Evolutionary conservation across 2,329 filamentous ascomycete species (phyloP).

Genomic region (Ambrosiella xylebori): DNA sequence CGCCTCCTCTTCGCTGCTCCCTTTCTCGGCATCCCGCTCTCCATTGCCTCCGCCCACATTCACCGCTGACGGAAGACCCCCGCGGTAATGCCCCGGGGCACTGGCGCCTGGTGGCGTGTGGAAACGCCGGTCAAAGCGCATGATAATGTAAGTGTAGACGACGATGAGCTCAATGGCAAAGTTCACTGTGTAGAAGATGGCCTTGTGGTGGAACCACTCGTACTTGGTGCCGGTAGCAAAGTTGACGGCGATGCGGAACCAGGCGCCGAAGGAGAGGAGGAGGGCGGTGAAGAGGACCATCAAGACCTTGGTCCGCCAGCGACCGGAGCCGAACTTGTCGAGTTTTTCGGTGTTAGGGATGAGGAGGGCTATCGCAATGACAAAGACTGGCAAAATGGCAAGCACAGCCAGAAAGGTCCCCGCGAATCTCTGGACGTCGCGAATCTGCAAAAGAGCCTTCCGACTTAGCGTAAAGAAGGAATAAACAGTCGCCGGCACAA

Average conservation of each 20-base stretch:
- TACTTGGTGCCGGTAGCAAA: conserved; percentile 37
- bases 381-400: conserved; percentile 44
- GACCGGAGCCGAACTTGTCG: conserved; percentile 41
- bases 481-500: conserved; percentile 48
- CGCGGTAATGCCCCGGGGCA: conserved; percentile 33
- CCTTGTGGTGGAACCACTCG: conserved; percentile 53
- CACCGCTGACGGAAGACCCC: neutral
- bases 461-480: conserved; percentile 47
- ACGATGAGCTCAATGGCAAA: conserved; percentile 58
- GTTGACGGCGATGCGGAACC: conserved; percentile 45
- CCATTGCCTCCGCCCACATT: neutral
- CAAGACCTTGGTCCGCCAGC: conserved; percentile 46
- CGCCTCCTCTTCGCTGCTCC: neutral
- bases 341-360: conserved; percentile 28
- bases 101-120: conserved; percentile 54
- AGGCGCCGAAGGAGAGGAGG: conserved; percentile 50
- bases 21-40: neutral
- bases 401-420: conserved; percentile 45
- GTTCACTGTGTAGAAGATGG: conserved; percentile 66
- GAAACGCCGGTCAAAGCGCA: conserved; percentile 60
- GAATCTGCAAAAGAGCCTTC: conserved; percentile 32
- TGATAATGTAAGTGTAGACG: conserved; percentile 46
- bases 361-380: conserved; percentile 34
- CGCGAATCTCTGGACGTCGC: conserved; percentile 47
- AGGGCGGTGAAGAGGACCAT: conserved; percentile 42